Evolutionary conservation across 2,329 filamentous ascomycete species (phyloP).

Genomic region (Periconia sp.): DNA sequence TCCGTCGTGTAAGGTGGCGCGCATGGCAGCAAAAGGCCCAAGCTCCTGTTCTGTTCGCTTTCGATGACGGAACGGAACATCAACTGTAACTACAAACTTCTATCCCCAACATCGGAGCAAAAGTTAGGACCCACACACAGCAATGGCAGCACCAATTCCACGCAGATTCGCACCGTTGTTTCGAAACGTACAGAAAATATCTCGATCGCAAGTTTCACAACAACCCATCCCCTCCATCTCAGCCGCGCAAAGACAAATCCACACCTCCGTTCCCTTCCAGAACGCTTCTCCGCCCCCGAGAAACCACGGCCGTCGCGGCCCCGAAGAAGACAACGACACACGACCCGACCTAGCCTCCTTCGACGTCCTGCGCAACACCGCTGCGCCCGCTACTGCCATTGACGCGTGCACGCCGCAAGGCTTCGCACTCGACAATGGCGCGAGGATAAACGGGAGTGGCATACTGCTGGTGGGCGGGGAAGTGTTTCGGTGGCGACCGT

Average conservation of each 20-base stretch:
- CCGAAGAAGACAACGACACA: slow-evolving; percentile 61
- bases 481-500: slow-evolving; percentile 86
- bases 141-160: slow-evolving; percentile 19
- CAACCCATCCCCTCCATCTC: not conserved
- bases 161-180: slow-evolving; percentile 14
- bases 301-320: slow-evolving; percentile 62
- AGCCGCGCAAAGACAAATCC: slow-evolving; percentile 18
- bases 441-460: slow-evolving; percentile 68
- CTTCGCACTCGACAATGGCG: slow-evolving; percentile 82
- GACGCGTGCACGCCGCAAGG: slow-evolving; percentile 81
- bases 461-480: slow-evolving; percentile 82
- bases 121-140: not conserved
- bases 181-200: slow-evolving; percentile 10
- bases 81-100: not conserved
- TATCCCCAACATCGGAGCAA: not conserved
- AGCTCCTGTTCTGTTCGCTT: not conserved
- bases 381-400: slow-evolving; percentile 77
- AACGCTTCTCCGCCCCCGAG: slow-evolving; percentile 43
- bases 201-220: not conserved
- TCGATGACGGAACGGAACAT: not conserved
- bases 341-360: slow-evolving; percentile 73
- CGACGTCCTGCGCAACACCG: slow-evolving; percentile 75
- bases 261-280: slow-evolving; percentile 15
- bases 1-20: not conserved
- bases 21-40: not conserved